Evolutionary conservation across 306 rosid genomes (phyloP), one percentile per base, ranked within the genome.

Genomic region (Dicorynia guianensis): DNA sequence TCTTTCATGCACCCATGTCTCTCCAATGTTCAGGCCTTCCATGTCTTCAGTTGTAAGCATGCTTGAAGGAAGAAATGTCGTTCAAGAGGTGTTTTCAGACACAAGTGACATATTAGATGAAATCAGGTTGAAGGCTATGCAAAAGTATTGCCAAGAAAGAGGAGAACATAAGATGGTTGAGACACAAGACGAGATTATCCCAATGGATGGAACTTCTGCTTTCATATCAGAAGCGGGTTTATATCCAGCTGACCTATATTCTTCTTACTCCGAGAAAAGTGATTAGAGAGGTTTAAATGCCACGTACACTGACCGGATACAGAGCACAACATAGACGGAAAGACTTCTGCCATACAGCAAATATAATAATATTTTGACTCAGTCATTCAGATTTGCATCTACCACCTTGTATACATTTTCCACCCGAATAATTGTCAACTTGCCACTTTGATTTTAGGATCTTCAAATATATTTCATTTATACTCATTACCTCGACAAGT

Each of bases 21-120:
- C n/a, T n/a, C n/a, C n/a, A n/a, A n/a, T n/a, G n/a, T n/a, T n/a
- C n/a, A n/a, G n/a, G 42, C 87, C 87, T 6, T 47, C 71, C 50
- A 80, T 84, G 87, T 71, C 79, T 48, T 76, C 82, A 71, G 85
- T 81, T n/a, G 79, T 81, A 19, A 71, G 67, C 67, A 76, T 81
- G 82, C 79, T 81, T 54, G 82, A 84, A 80, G 82, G 81, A 8
- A 72, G 75, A 76, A 48, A 19, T 11, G 56, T 5, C 12, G 71
- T 80, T 33, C n/a, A 69, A 52, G 85, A 84, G 11, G n/a, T n/a
- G n/a, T n/a, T n/a, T n/a, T 34, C 30, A 8, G 74, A 80, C 63
- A 17, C 77, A 54, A 83, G 74, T 36, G 67, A 83, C n/a, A 64
- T 44, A 39, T 76, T 71, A 33, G 65, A 79, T 67, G 79, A 49